A percentile compares a stretch with the other conserved stretches of the same genome.
Evolutionary conservation across 2,329 filamentous ascomycete genomes (phyloP).

Genomic region (Pleomassaria siparia): DNA sequence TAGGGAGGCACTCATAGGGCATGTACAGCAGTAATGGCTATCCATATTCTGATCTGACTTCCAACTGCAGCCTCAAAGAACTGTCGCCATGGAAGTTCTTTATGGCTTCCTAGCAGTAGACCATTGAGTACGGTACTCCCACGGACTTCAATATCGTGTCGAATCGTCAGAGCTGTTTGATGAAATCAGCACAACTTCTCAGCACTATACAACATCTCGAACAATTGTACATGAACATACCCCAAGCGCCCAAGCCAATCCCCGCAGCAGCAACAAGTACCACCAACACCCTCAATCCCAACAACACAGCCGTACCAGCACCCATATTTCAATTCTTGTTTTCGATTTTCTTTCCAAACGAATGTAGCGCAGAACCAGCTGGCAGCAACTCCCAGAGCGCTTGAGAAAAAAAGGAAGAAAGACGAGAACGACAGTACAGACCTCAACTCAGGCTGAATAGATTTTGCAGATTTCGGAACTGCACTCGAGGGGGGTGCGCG

Average conservation of each 20-base stretch:
- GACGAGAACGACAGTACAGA: not conserved
- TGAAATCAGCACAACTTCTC: not conserved
- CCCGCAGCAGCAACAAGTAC: conserved; percentile 22
- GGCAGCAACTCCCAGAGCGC: conserved; percentile 12
- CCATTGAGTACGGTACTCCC: conserved; percentile 18
- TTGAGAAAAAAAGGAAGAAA: not conserved
- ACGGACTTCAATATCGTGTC: conserved; percentile 24
- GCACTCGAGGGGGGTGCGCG: not conserved
- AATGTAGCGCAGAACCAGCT: conserved; percentile 11
- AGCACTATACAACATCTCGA: conserved; percentile 5
- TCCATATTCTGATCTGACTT: conserved; percentile 23
- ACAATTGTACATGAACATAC: conserved; percentile 14
- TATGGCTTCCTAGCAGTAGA: conserved; percentile 8
- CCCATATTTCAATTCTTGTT: no score
- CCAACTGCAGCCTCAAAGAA: conserved; percentile 19
- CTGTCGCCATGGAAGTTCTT: conserved; percentile 18
- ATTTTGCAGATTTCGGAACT: conserved; percentile 1
- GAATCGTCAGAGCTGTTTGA: conserved; percentile 18
- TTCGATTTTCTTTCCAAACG: not conserved
- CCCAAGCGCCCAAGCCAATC: conserved; percentile 27
- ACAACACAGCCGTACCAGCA: conserved; percentile 14
- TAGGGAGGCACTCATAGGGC: not conserved
- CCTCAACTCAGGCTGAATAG: conserved; percentile 9
- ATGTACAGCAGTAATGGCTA: conserved; percentile 29
- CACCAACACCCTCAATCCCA: conserved; percentile 23